Percentiles rank a stretch among this genome's conserved stretches.
Conservation (phyloP, 2,329 filamentous ascomycete genomes). For the Simplicillium aogashimaense region DNA sequence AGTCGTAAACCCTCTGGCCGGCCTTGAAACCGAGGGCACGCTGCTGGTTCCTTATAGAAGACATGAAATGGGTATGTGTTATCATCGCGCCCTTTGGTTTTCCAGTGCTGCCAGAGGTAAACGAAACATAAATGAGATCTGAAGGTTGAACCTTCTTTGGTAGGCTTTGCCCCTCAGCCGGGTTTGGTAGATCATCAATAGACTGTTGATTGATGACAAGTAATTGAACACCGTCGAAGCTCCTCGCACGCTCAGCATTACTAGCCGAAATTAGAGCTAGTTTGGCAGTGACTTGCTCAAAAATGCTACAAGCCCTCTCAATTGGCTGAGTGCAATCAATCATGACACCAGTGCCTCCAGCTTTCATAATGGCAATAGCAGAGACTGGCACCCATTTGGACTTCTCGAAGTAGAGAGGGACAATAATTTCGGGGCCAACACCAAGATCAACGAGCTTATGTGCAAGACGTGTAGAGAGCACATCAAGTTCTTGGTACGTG, state of each 20-base stretch:
- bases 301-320: not conserved
- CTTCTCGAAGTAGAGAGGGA: slow-evolving; percentile 1
- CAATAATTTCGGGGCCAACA: not conserved
- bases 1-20: not conserved
- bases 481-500: slow-evolving; percentile 1
- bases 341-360: not conserved
- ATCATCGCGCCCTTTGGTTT: not conserved
- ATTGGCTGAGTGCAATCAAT: not conserved
- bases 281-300: not conserved
- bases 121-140: not conserved
- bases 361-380: slow-evolving; percentile 1
- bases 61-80: not conserved
- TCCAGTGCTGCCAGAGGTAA: not conserved
- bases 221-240: too few relatives aligned
- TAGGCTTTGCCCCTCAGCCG: too few relatives aligned
- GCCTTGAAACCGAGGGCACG: not conserved
- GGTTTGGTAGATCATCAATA: too few relatives aligned
- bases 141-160: not conserved
- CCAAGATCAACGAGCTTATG: not conserved
- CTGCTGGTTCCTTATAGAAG: not conserved
- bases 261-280: not conserved
- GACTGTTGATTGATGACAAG: too few relatives aligned
- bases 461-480: not conserved
- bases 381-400: slow-evolving; percentile 1
- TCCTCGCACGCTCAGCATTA: too few relatives aligned